These are phyloP conservation scores for Spinellus fusiger DNA, from an alignment of 192 early-diverging fungal genomes.

Conservation along the genomic window DNA sequence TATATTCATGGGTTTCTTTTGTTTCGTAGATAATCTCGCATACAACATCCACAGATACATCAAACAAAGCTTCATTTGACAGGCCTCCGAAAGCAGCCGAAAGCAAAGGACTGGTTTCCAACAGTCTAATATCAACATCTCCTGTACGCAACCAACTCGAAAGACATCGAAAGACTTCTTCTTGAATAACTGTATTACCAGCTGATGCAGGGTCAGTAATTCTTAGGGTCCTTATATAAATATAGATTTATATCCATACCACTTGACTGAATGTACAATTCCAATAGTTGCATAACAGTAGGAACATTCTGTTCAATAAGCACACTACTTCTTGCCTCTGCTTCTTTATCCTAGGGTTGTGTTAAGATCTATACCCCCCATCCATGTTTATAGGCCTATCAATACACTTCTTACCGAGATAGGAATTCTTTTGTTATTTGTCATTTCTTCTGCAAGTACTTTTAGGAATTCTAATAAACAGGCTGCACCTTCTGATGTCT, in stretches of 20 bases:
- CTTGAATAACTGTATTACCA: conserved; percentile 53
- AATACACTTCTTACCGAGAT: conserved; percentile 43
- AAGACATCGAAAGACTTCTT: conserved; percentile 66
- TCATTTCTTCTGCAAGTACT: conserved; percentile 84
- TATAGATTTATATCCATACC: no score
- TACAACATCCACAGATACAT: conserved; percentile 78
- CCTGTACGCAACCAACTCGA: conserved; percentile 79
- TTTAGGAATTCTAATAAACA: conserved; percentile 78
- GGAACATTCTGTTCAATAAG: conserved; percentile 61
- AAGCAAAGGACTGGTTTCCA: conserved; percentile 62
- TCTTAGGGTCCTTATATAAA: neutral
- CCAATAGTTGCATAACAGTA: conserved; percentile 67
- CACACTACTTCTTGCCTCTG: conserved; percentile 44
- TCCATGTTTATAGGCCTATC: conserved; percentile 12
- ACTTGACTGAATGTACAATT: conserved; percentile 59
- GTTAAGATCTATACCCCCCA: neutral
- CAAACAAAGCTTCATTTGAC: conserved; percentile 66
- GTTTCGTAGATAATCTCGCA: conserved; percentile 77
- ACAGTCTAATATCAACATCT: conserved; percentile 59
- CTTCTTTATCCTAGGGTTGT: conserved; percentile 44
- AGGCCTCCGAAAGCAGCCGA: conserved; percentile 70
- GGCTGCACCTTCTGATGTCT: conserved; percentile 50
- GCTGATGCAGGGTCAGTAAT: conserved; percentile 13
- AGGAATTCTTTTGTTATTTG: conserved; percentile 54
- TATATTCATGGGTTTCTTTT: conserved; percentile 43